Evolutionary conservation across 2,329 filamentous ascomycete genomes (phyloP), one percentile per base, ranked within the genome.

Genomic region (Orbilia quercus): DNA sequence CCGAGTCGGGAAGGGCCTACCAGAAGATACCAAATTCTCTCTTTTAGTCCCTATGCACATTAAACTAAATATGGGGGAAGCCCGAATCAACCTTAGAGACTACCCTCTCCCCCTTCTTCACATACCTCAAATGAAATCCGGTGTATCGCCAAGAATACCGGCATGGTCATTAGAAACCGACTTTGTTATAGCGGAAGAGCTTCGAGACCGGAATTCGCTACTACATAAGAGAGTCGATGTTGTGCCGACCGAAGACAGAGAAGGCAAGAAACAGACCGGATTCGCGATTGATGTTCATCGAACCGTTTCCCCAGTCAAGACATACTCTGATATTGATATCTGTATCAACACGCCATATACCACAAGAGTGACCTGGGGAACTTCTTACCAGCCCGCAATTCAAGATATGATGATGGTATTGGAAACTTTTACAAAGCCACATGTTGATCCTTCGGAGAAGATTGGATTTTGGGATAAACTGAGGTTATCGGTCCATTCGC

Each of bases 381-480:
- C 95, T 48, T 96, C 93, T 1, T 99, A 98, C 79, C 96, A 99
- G 79, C 95, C 96, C 25, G 94, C 94, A 1, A 94, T 99, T 53
- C 95, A 99, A 80, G 96, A 99, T 79, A 96, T 98, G 90, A 99
- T 99, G 95, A 97, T 98, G 86, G 93, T 93, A 23, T 91, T 99
- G 74, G 95, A 99, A 81, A 94, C 91, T 1, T 98, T 99, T 80
- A 97, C 94, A 0, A 99, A 99, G 79, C 92, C 94, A 6, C 93
- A 94, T 75, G 85, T 97, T 25, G 96, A 99, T 80, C 90, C 91
- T 0, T 98, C 95, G 0, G 96, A 99, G 76, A 86, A 90, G 64
- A 92, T 96, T 50, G 95, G 95, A 1, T 99, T 99, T 82, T 99
- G 95, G 95, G 95, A 99, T 82, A 99, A 99, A 84, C 93, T 99